These are phyloP conservation scores for Xylaria sp. DNA, from an alignment of 2,329 filamentous ascomycete species.

Conservation along the genomic window DNA sequence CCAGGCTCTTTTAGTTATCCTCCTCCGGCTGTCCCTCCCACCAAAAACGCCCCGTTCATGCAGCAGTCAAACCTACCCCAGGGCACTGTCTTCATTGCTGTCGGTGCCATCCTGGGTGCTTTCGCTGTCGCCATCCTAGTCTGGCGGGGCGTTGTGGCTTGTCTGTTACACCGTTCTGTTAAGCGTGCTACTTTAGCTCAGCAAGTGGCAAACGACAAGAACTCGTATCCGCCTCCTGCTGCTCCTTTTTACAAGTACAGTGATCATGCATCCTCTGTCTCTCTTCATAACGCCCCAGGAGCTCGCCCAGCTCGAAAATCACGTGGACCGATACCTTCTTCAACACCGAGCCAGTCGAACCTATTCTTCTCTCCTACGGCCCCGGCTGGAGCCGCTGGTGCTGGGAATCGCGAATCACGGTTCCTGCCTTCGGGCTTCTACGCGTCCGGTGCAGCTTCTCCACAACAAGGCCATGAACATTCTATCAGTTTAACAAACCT, in stretches of 20 bases:
- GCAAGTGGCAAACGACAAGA: slow-evolving; percentile 75
- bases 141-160: slow-evolving; percentile 89
- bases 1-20: slow-evolving; percentile 72
- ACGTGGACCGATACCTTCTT: slow-evolving; percentile 63
- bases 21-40: slow-evolving; percentile 81
- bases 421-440: slow-evolving; percentile 95
- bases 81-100: slow-evolving; percentile 95
- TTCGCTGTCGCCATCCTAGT: slow-evolving; percentile 82
- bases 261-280: slow-evolving; percentile 67
- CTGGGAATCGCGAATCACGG: slow-evolving; percentile 74
- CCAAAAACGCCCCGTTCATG: slow-evolving; percentile 89
- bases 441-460: slow-evolving; percentile 70
- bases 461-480: slow-evolving; percentile 58
- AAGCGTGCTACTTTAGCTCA: slow-evolving; percentile 84
- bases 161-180: slow-evolving; percentile 91
- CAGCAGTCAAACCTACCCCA: slow-evolving; percentile 85
- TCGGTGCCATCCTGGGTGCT: slow-evolving; percentile 87
- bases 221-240: slow-evolving; percentile 66
- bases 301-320: slow-evolving; percentile 64
- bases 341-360: slow-evolving; percentile 71
- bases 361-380: slow-evolving; percentile 98
- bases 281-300: slow-evolving; percentile 57
- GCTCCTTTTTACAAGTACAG: slow-evolving; percentile 73
- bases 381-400: slow-evolving; percentile 61
- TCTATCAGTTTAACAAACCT: slow-evolving; percentile 71